These are phyloP conservation scores for Collybia nuda DNA, from an alignment of 768 basidiomycete species.

Conservation along the genomic window DNA sequence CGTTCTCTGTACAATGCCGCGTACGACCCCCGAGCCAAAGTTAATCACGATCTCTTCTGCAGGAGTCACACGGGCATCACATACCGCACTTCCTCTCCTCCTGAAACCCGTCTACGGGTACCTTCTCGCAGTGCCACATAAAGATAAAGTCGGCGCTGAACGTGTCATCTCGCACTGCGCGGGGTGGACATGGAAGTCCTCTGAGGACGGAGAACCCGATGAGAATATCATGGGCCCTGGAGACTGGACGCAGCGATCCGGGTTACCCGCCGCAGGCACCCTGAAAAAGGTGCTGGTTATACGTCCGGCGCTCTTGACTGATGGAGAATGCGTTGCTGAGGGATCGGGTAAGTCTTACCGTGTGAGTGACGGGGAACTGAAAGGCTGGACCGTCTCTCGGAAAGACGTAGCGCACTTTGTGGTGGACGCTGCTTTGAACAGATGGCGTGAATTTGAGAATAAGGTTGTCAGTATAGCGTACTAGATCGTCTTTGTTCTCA, in stretches of 20 bases:
- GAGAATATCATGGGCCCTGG: slow-evolving; percentile 38
- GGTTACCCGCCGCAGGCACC: slow-evolving; percentile 41
- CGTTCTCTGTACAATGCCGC: slow-evolving; percentile 52
- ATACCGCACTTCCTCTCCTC: slow-evolving; percentile 41
- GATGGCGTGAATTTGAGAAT: slow-evolving; percentile 54
- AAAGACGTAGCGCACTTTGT: slow-evolving; percentile 68
- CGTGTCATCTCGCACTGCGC: slow-evolving; percentile 43
- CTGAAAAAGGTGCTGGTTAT: slow-evolving; percentile 47
- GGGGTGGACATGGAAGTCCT: slow-evolving; percentile 47
- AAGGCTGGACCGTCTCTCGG: slow-evolving; percentile 53
- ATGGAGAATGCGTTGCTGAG: slow-evolving; percentile 48
- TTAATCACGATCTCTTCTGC: slow-evolving; percentile 51
- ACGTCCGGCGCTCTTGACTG: slow-evolving; percentile 57
- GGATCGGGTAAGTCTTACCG: slow-evolving; percentile 33
- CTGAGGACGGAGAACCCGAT: slow-evolving; percentile 34
- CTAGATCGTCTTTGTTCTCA: slow-evolving; percentile 23
- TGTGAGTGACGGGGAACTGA: slow-evolving; percentile 37
- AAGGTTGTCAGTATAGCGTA: slow-evolving; percentile 51
- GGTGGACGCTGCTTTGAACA: slow-evolving; percentile 39
- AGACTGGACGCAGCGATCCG: slow-evolving; percentile 42
- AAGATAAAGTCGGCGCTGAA: slow-evolving; percentile 63
- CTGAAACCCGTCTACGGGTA: slow-evolving; percentile 48
- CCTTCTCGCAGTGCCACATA: slow-evolving; percentile 44
- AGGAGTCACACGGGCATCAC: slow-evolving; percentile 48
- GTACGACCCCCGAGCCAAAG: slow-evolving; percentile 37